A percentile compares a stretch with the other conserved stretches of the same genome.
phyloP scores from a whole-genome alignment of 1,139 yeast species.

The Taphrina flavorubra region DNA sequence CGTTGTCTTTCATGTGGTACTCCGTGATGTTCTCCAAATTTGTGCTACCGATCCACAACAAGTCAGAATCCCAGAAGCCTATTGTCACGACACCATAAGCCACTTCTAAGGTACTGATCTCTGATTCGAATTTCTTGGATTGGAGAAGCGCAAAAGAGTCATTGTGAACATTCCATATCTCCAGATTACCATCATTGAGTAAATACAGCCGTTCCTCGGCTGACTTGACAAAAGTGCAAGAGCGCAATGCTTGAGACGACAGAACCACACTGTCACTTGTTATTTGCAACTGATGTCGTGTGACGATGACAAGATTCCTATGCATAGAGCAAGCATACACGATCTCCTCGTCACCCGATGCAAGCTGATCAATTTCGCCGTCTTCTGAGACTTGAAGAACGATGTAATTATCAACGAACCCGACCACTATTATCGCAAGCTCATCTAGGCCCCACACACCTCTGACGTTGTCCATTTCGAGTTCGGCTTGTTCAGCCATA shows the following conservation, averaged over 20 bases:
- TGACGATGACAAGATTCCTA: conserved; percentile 29
- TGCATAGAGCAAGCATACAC: conserved; percentile 28
- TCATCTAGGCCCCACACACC: conserved; percentile 36
- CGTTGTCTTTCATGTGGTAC: conserved; percentile 5
- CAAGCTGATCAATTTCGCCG: conserved; percentile 43
- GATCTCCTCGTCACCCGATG: conserved; percentile 42
- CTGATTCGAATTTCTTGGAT: conserved; percentile 3
- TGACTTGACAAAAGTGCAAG: conserved; percentile 12
- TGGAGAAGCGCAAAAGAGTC: not conserved
- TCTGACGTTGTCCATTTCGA: conserved; percentile 41
- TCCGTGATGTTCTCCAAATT: conserved; percentile 3
- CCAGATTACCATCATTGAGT: conserved; percentile 7
- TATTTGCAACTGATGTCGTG: conserved; percentile 1
- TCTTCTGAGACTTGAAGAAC: conserved; percentile 42
- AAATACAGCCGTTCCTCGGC: conserved; percentile 10
- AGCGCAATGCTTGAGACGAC: not conserved
- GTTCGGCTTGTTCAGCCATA: conserved; percentile 42
- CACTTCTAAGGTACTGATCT: conserved; percentile 32
- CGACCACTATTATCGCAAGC: conserved; percentile 42
- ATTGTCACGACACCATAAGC: conserved; percentile 3
- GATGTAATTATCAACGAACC: conserved; percentile 45
- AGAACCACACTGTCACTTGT: conserved; percentile 5
- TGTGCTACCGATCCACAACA: conserved; percentile 26
- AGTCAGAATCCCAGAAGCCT: conserved; percentile 34
- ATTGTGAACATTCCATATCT: conserved; percentile 5